Percentiles rank a stretch among this genome's conserved stretches.
phyloP scores from a whole-genome alignment of 495 filamentous ascomycete genomes.

The Podospora fimiseda region DNA sequence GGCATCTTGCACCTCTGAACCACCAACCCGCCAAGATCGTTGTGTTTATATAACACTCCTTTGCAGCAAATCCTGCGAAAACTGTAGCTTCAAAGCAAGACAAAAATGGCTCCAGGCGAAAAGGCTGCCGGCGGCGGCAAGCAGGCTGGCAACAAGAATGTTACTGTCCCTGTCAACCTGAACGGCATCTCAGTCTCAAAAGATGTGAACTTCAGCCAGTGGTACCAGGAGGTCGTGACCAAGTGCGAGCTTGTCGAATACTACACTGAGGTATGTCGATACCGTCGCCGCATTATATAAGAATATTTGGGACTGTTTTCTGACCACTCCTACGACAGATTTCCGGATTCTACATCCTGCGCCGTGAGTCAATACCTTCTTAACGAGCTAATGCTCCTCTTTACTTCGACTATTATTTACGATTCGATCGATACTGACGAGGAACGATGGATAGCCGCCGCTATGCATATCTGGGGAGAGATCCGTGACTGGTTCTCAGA shows the following conservation, averaged over 20 bases:
- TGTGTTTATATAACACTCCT: no score
- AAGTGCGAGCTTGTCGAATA: conserved; percentile 89
- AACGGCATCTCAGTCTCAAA: conserved; percentile 85
- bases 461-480: conserved; percentile 86
- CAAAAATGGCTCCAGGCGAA: conserved; percentile 58
- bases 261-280: conserved; percentile 40
- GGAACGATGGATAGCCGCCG: conserved; percentile 37
- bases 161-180: conserved; percentile 39
- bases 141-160: conserved; percentile 45
- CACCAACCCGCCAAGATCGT: background rate
- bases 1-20: background rate
- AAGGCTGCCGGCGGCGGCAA: conserved; percentile 49
- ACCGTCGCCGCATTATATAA: background rate
- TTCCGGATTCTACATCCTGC: conserved; percentile 91
- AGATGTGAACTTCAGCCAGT: conserved; percentile 78
- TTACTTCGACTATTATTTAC: background rate
- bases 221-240: conserved; percentile 93
- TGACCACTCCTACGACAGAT: conserved; percentile 35
- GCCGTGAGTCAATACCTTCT: conserved; percentile 32
- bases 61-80: no score
- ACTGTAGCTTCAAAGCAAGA: no score
- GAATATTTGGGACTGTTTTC: background rate
- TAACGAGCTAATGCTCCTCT: background rate
- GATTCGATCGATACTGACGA: background rate
- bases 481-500: conserved; percentile 87